These are phyloP conservation scores for Phytophthora syringae DNA, from an alignment of 352 stramenopile genomes.

Conservation along the genomic window DNA sequence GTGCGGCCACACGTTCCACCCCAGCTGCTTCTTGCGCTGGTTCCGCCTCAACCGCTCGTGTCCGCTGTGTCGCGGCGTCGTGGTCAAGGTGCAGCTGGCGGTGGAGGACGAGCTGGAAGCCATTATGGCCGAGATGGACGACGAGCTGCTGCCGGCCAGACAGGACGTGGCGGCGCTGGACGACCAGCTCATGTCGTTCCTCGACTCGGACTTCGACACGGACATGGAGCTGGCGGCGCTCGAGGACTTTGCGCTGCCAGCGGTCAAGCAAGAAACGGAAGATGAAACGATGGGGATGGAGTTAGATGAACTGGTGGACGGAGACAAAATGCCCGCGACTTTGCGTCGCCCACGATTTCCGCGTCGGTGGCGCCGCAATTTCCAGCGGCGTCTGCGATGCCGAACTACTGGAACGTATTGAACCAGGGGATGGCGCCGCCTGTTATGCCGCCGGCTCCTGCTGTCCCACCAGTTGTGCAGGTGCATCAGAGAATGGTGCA, in stretches of 20 bases:
- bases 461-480: slow-evolving; percentile 31
- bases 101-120: slow-evolving; percentile 77
- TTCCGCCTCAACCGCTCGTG: slow-evolving; percentile 79
- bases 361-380: slow-evolving; percentile 49
- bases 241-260: slow-evolving; percentile 40
- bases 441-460: slow-evolving; percentile 27
- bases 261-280: slow-evolving; percentile 22
- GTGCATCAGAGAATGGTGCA: slow-evolving; percentile 63
- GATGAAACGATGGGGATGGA: slow-evolving; percentile 47
- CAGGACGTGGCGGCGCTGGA: slow-evolving; percentile 33
- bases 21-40: slow-evolving; percentile 81
- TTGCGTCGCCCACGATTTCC: slow-evolving; percentile 14
- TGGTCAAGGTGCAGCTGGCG: slow-evolving; percentile 68
- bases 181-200: slow-evolving; percentile 60
- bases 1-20: slow-evolving; percentile 85
- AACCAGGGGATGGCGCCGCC: slow-evolving; percentile 63
- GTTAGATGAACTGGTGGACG: slow-evolving; percentile 35
- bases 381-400: slow-evolving; percentile 71
- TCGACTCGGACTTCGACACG: slow-evolving; percentile 58
- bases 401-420: slow-evolving; percentile 89
- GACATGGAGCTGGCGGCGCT: slow-evolving; percentile 77
- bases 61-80: slow-evolving; percentile 66
- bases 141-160: slow-evolving; percentile 40
- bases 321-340: slow-evolving; percentile 22
- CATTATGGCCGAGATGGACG: slow-evolving; percentile 78